Evolutionary conservation across 2,329 filamentous ascomycete genomes (phyloP), one percentile per base, ranked within the genome.

Genomic region (Orbilia ellipsospora): DNA sequence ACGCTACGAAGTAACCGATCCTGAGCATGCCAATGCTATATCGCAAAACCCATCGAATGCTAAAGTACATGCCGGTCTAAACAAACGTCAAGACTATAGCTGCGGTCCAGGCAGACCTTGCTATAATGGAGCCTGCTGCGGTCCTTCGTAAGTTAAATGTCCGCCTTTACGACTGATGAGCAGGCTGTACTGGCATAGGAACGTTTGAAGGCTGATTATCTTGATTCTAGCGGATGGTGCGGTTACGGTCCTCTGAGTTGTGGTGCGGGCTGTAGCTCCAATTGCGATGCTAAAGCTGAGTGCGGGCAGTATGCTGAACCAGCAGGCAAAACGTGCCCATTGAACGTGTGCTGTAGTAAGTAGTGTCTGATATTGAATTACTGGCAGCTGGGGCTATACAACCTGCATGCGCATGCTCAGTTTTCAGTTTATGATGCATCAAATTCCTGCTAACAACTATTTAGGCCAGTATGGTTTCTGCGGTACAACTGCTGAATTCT

Each of bases 111-210:
- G 51, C n/a, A 63, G 67, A 50, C 67, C 67, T 13, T 72, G 67
- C 67, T 42, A 59, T 56, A 72, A 72, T 51, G 68, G 73, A 48
- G 79, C 79, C n/a, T 80, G 79, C 60, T 80, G 79, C 66, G 75
- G 75, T 61, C 56, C 65, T 55, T 68, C 65, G 65, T 68, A 68
- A 68, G 65, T 68, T 12, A 0, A 45, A 60, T 54, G 51, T 60
- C 64, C 5, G 40, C 54, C 50, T 44, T 10, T 44, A 56, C 54
- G 15, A 51, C 18, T 28, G 52, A 66, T 20, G 45, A 18, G 28
- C 44, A 28, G 44, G 6, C 6, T 48, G 4, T 48, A 48, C 13
- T 1, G 8, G 13, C 5, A 15, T 48, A 5, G 4, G 44, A 48
- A 7, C 10, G 10, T 36, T 10, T 7, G 44, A 4, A 48, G 5